phyloP scores from a whole-genome alignment of 148 eudicot species.

The Cornus suecica region DNA sequence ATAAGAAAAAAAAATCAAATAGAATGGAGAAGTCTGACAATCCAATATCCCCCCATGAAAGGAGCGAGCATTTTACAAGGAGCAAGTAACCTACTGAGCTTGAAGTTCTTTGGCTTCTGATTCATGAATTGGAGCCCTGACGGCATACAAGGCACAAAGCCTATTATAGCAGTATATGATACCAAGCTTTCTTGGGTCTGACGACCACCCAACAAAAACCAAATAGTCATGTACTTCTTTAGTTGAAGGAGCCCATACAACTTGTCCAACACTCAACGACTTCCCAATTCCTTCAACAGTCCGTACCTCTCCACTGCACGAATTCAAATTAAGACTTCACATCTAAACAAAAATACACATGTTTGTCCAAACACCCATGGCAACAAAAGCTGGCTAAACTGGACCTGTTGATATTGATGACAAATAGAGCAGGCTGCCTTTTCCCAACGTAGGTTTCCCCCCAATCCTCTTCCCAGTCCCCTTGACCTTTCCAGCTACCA shows the following conservation, averaged over 20 bases:
- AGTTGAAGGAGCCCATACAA: constrained; percentile 73
- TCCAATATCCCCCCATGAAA: not conserved
- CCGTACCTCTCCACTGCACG: constrained; percentile 78
- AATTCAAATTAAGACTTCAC: constrained; percentile 6
- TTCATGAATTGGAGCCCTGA: constrained; percentile 46
- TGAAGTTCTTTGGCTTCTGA: constrained; percentile 23
- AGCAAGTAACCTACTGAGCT: constrained; percentile 27
- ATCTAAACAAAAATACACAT: not conserved
- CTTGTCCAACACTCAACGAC: constrained; percentile 84
- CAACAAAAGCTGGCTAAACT: constrained; percentile 6
- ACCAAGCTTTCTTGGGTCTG: constrained; percentile 68
- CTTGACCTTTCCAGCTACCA: constrained; percentile 91
- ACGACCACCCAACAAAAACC: constrained; percentile 90
- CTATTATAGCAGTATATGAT: constrained; percentile 77
- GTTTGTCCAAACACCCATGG: not conserved
- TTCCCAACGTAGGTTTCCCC: constrained; percentile 87
- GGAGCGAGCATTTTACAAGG: not conserved
- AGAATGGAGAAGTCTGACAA: not conserved
- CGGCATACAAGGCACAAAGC: constrained; percentile 79
- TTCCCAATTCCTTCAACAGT: constrained; percentile 56
- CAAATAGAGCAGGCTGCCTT: constrained; percentile 78
- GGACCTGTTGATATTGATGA: constrained; percentile 66
- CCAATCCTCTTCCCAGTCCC: constrained; percentile 88
- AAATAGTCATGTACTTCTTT: constrained; percentile 44
- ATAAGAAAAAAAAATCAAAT: constrained; percentile 13